Percentiles rank a stretch among this genome's conserved stretches.
phyloP scores from a whole-genome alignment of 2,329 filamentous ascomycete species.

The Fusarium sp. region DNA sequence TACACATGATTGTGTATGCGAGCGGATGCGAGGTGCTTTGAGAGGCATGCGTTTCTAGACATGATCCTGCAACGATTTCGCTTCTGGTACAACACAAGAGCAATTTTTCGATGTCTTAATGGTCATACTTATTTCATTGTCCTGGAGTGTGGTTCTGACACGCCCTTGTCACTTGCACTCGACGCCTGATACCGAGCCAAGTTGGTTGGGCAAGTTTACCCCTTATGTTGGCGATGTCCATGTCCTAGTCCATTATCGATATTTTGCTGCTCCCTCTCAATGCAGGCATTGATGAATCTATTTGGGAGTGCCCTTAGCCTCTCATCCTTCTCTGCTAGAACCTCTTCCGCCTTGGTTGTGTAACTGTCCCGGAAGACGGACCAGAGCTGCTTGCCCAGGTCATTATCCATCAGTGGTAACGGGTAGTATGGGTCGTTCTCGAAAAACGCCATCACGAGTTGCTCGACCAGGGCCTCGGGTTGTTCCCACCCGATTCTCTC shows the following conservation, averaged over 20 bases:
- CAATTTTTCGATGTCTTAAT: neutral
- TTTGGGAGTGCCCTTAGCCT: neutral
- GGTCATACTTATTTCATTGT: neutral
- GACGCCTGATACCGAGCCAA: neutral
- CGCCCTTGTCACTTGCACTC: neutral
- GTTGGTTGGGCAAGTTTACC: neutral
- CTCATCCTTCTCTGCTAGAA: neutral
- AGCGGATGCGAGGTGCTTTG: neutral
- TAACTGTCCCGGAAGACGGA: slow-evolving; percentile 15
- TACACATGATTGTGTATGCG: neutral
- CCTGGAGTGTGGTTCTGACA: neutral
- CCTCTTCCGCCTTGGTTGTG: neutral
- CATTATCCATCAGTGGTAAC: slow-evolving; percentile 24
- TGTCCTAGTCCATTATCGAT: neutral
- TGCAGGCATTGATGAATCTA: slow-evolving; percentile 1
- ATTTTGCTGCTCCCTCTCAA: neutral
- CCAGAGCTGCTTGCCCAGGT: slow-evolving; percentile 28
- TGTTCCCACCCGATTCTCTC: slow-evolving; percentile 15
- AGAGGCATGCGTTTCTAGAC: neutral
- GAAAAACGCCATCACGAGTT: slow-evolving; percentile 36
- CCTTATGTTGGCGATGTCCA: neutral
- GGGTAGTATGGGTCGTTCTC: slow-evolving; percentile 46
- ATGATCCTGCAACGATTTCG: neutral
- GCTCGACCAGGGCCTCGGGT: slow-evolving; percentile 24
- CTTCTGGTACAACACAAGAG: neutral